Conservation (phyloP, 2,329 filamentous ascomycete genomes). For the Exophiala calicioides region DNA sequence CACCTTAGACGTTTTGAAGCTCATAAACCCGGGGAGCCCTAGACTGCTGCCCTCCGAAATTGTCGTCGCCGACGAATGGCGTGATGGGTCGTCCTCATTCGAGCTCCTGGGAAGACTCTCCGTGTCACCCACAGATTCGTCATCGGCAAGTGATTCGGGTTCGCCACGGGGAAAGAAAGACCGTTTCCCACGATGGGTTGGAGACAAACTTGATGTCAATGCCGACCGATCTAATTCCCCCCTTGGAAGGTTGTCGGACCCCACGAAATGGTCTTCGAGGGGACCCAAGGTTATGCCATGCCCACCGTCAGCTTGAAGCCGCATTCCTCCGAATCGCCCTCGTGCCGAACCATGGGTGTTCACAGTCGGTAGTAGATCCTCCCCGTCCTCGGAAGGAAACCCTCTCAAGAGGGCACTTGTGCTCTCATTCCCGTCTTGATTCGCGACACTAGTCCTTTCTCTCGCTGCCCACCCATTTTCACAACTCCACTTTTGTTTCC, state of each 20-base stretch:
- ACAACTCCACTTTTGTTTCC: conserved; percentile 3
- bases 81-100: conserved; percentile 8
- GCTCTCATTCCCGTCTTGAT: conserved; percentile 12
- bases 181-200: not conserved
- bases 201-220: not conserved
- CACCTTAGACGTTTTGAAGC: conserved; percentile 11
- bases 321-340: not conserved
- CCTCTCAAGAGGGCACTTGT: conserved; percentile 19
- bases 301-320: conserved; percentile 2
- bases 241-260: not conserved
- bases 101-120: conserved; percentile 20
- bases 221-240: not conserved
- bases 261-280: conserved; percentile 23
- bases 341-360: not conserved
- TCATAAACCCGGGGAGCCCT: conserved; percentile 22
- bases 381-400: conserved; percentile 3
- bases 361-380: not conserved
- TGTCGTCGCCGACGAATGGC: conserved; percentile 11
- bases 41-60: conserved; percentile 18
- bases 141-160: conserved; percentile 1
- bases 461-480: conserved; percentile 7
- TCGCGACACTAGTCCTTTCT: not conserved
- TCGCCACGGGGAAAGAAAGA: conserved; percentile 2
- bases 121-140: conserved; percentile 14
- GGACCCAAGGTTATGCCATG: conserved; percentile 14